Evolutionary conservation across 1,284 basidiomycete genomes (phyloP), one percentile per base, ranked within the genome.

Genomic region (Papiliotrema terrestris): DNA sequence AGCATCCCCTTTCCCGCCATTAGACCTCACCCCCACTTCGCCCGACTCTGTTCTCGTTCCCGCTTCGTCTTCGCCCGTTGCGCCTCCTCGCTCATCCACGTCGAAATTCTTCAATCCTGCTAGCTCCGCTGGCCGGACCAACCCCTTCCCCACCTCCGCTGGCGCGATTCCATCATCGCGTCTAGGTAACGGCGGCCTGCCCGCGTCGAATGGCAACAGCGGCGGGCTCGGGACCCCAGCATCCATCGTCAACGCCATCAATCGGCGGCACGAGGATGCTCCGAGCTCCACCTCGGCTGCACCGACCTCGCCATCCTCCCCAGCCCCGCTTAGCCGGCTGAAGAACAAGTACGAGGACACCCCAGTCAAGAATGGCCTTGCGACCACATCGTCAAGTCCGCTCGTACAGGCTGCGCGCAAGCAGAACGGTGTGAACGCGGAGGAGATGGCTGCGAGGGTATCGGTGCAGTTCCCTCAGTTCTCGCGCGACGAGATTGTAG

Each of bases 41-140:
- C 60, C 59, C 11, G 61, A 63, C 2, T 25, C 48, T 25, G 51
- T 69, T 19, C 68, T 69, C 32, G 66, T 69, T 8, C 68, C 68
- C 22, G n/a, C 52, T 8, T 63, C 68, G 1, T 69, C 67, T 2
- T 68, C 66, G 2, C 60, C 62, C 15, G 48, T 42, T 2, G 44
- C 47, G 3, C 55, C 60, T 19, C 55, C 60, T 38, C 41, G 45
- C 9, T 46, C 36, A 3, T 50, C 55, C 6, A 55, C 52, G 20
- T 54, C 45, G 15, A 56, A 57, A 36, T 59, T 51, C 43, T 59
- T 59, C 23, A 45, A 13, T 1, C 20, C n/a, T 37, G 44, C 38
- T 22, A 37, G 3, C 29, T 38, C 4, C 47, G 58, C n/a, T 8
- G 39, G 15, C 17, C 39, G 39, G 17, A 41, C 5, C 39, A 41